Conservation (phyloP, 2,329 filamentous ascomycete genomes). For the Zelopaecilomyces penicillatus region DNA sequence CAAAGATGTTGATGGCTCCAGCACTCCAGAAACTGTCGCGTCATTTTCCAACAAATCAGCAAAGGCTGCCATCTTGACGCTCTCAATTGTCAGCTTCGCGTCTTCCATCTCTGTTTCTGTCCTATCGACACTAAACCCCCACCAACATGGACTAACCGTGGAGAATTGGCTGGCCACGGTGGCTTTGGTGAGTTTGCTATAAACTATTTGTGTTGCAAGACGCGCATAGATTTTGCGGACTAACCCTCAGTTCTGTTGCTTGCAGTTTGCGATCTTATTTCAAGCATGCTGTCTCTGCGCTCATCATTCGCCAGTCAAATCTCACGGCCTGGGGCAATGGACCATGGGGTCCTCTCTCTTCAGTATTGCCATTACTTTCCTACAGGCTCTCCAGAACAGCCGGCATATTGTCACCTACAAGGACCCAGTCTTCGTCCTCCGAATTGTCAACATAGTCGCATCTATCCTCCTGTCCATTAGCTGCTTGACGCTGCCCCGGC, state of each 20-base stretch:
- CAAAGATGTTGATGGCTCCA: conserved; percentile 61
- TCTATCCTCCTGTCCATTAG: conserved; percentile 37
- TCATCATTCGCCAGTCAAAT: conserved; percentile 41
- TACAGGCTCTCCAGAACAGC: conserved; percentile 34
- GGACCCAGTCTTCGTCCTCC: conserved; percentile 34
- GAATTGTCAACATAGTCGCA: conserved; percentile 38
- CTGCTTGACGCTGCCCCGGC: conserved; percentile 52
- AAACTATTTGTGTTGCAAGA: background rate
- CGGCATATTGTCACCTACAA: conserved; percentile 22
- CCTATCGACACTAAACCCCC: conserved; percentile 34
- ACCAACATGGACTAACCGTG: conserved; percentile 33
- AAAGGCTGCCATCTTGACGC: conserved; percentile 45
- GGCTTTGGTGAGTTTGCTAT: conserved; percentile 50
- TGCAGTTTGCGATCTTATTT: conserved; percentile 40
- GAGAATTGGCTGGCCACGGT: conserved; percentile 53
- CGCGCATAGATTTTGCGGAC: background rate
- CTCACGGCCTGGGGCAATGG: conserved; percentile 46
- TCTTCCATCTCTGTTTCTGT: conserved; percentile 50
- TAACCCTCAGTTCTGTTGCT: background rate
- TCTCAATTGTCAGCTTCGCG: conserved; percentile 45
- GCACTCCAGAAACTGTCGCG: conserved; percentile 53
- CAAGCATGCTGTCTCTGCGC: conserved; percentile 44
- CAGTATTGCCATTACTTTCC: conserved; percentile 34
- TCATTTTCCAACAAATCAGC: conserved; percentile 54
- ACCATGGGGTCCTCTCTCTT: conserved; percentile 39